phyloP scores from a whole-genome alignment of 2,329 filamentous ascomycete species.

The Aspergillus tubingensis region DNA sequence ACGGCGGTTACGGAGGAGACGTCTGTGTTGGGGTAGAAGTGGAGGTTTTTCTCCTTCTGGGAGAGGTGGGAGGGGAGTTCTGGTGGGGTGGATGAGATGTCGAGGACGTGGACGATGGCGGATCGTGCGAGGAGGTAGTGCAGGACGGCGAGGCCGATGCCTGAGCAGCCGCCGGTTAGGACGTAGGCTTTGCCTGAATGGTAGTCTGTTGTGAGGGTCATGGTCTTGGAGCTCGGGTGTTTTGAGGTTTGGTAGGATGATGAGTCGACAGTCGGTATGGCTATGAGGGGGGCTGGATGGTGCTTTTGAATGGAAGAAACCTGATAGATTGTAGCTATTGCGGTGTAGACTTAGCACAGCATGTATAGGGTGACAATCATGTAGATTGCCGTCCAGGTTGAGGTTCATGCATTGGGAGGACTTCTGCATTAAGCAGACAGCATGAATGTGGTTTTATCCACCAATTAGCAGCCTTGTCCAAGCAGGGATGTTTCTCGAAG shows the following conservation, averaged over 20 bases:
- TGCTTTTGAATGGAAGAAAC: not conserved
- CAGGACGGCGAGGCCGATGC: not conserved
- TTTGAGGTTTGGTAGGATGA: not conserved
- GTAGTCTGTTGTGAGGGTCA: not conserved
- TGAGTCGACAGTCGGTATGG: not conserved
- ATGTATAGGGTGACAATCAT: too few relatives aligned
- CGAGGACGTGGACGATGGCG: not conserved
- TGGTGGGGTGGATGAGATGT: not conserved
- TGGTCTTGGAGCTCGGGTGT: not conserved
- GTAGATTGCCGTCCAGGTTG: too few relatives aligned
- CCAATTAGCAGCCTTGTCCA: too few relatives aligned
- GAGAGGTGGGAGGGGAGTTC: not conserved
- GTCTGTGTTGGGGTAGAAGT: not conserved
- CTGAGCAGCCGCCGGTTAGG: not conserved
- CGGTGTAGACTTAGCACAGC: too few relatives aligned
- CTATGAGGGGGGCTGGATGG: not conserved
- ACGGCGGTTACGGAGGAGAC: not conserved
- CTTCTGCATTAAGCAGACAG: too few relatives aligned
- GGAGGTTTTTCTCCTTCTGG: not conserved
- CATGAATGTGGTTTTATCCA: too few relatives aligned
- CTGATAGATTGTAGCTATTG: too few relatives aligned
- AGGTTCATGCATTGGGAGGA: too few relatives aligned
- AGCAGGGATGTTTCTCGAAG: too few relatives aligned
- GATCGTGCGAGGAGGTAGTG: not conserved
- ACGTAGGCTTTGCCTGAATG: not conserved